Percentiles rank a stretch among this genome's conserved stretches.
Conservation (phyloP, 208 protist species). For the Crithidia thermophila region DNA sequence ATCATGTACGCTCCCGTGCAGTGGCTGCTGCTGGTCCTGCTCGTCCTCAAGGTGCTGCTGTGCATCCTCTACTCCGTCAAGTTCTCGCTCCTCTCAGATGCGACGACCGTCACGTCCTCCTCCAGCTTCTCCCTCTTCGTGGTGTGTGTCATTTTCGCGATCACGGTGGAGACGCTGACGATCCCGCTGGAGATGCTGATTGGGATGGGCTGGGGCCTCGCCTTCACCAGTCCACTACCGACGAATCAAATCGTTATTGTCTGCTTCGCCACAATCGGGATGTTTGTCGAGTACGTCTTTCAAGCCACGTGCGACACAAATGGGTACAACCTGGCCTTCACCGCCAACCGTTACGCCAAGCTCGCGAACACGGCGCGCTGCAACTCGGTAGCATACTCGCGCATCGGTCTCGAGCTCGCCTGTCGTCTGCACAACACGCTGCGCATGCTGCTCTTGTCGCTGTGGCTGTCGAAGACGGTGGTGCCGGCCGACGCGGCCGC, state of each 20-base stretch:
- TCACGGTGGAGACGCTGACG: conserved; percentile 26
- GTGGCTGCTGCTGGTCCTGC: conserved; percentile 44
- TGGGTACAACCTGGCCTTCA: conserved; percentile 25
- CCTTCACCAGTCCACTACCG: conserved; percentile 36
- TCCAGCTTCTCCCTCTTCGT: conserved; percentile 13
- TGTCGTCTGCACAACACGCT: conserved; percentile 42
- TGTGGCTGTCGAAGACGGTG: conserved; percentile 30
- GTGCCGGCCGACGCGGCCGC: conserved; percentile 32
- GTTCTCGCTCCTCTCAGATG: conserved; percentile 27
- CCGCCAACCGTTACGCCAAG: conserved; percentile 25
- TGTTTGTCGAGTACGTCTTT: conserved; percentile 41
- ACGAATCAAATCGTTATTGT: conserved; percentile 39
- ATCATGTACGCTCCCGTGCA: conserved; percentile 63
- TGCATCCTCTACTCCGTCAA: conserved; percentile 35
- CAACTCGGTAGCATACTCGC: conserved; percentile 30
- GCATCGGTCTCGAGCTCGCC: conserved; percentile 11
- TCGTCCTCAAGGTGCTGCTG: conserved; percentile 42
- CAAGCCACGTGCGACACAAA: conserved; percentile 27
- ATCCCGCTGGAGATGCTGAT: conserved; percentile 59
- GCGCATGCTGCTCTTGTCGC: conserved; percentile 27
- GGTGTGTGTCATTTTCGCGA: conserved; percentile 30
- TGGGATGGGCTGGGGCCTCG: conserved; percentile 64
- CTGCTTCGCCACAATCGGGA: conserved; percentile 30
- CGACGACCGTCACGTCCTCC: background rate
- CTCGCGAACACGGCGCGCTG: background rate